Percentiles rank a stretch among this genome's conserved stretches.
phyloP scores from a whole-genome alignment of 176 grass and related monocot species.

The Cymbopogon citratus region DNA sequence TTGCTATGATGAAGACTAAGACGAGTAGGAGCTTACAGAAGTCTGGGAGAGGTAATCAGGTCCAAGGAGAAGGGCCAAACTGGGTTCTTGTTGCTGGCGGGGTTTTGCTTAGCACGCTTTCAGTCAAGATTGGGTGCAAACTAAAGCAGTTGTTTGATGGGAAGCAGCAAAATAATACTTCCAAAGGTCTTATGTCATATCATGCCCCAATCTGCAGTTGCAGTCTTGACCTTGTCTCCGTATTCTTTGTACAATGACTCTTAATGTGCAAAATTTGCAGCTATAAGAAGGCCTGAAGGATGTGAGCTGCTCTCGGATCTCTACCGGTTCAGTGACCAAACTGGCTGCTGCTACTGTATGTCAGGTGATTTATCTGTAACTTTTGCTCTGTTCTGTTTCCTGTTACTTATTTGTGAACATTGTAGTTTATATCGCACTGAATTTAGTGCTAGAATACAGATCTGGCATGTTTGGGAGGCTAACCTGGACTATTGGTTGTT shows the following conservation, averaged over 20 bases:
- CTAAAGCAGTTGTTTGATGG: conserved; percentile 66
- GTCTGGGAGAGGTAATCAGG: conserved; percentile 38
- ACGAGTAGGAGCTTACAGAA: conserved; percentile 58
- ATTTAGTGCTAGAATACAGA: conserved; percentile 3
- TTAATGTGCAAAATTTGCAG: conserved; percentile 42
- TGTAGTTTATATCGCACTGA: background rate
- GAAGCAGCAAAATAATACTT: conserved; percentile 44
- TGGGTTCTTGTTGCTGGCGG: conserved; percentile 86
- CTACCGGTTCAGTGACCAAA: conserved; percentile 54
- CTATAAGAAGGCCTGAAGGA: conserved; percentile 44
- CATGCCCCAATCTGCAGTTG: background rate
- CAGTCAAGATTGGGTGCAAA: conserved; percentile 79
- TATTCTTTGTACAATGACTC: background rate
- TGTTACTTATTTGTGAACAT: background rate
- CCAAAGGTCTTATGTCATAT: conserved; percentile 51
- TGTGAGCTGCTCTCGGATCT: conserved; percentile 58
- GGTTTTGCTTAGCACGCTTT: conserved; percentile 75
- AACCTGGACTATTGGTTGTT: background rate
- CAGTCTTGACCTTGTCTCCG: background rate
- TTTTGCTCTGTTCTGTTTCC: background rate
- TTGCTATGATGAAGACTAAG: conserved; percentile 60
- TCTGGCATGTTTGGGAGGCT: background rate
- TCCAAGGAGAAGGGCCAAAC: conserved; percentile 73
- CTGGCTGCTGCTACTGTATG: conserved; percentile 54
- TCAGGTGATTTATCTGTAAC: conserved; percentile 51